Evolutionary conservation across 345 rosid species (phyloP), one percentile per base, ranked within the genome.

Genomic region (Syzygium jambos): DNA sequence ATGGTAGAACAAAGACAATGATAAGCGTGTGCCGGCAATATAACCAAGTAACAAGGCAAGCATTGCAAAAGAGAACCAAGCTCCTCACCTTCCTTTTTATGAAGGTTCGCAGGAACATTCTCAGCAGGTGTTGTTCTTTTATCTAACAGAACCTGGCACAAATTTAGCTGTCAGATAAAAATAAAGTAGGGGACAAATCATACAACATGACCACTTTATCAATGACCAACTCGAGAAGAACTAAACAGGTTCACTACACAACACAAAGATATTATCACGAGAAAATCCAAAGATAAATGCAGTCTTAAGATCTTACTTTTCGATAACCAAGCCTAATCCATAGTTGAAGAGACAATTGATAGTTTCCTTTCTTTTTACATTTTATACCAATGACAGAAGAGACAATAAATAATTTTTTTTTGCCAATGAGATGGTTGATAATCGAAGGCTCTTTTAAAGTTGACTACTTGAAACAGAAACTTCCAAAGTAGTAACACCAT

Each of bases 51-150:
- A 73, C 19, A 73, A 73, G 82, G 49, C 82, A 73, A 19, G 82
- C 43, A 73, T 38, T 38, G 85, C 85, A 84, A 84, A 84, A 51
- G 56, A 51, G 56, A 84, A 51, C 51, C 53, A 85, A 61, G 12
- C 43, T 25, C 53, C 57, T 78, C 89, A 95, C 96, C 96, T 92
- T 91, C 94, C 87, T 85, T 91, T 85, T 87, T 78, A 86, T 87
- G 93, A 85, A 88, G 89, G 88, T 88, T 93, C 49, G 93, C 91
- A 25, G 92, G 93, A 80, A 86, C 88, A 63, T 82, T 87, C 30
- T 87, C 90, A 55, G 88, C 73, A 51, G 94, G 61, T 63, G 89
- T 65, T 51, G 91, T 90, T 84, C 87, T 90, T 88, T 86, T 89
- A 89, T 89, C 90, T 87, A 92, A 85, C 87, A 92, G 55, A 49